phyloP scores from a whole-genome alignment of 768 basidiomycete genomes.

The Sistotremastrum suecicum region DNA sequence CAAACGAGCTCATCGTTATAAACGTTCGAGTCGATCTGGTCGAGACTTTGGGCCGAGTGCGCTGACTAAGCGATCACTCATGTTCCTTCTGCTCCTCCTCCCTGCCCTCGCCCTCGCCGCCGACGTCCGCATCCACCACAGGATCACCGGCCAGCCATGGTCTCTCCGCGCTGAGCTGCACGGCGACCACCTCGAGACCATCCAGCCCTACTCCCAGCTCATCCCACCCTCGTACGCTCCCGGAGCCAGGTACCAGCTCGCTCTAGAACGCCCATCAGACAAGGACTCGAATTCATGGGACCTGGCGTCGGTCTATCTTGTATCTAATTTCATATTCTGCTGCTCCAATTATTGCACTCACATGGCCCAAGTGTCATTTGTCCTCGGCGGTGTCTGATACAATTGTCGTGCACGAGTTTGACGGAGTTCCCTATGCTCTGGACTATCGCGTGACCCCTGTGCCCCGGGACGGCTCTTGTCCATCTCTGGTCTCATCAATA shows the following conservation, averaged over 20 bases:
- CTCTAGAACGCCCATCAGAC: slow-evolving; percentile 36
- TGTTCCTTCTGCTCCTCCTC: slow-evolving; percentile 9
- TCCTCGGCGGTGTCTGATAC: slow-evolving; percentile 36
- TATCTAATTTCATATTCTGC: slow-evolving; percentile 11
- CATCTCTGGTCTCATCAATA: slow-evolving; percentile 16
- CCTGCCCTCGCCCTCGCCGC: slow-evolving; percentile 9
- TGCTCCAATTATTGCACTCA: slow-evolving; percentile 4
- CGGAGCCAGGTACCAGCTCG: slow-evolving; percentile 55
- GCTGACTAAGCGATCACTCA: slow-evolving; percentile 13
- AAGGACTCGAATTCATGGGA: slow-evolving; percentile 36
- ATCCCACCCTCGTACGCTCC: slow-evolving; percentile 20
- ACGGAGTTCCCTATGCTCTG: slow-evolving; percentile 41
- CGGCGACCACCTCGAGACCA: slow-evolving; percentile 26
- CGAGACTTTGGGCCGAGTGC: slow-evolving; percentile 5
- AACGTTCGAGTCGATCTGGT: slow-evolving; percentile 12
- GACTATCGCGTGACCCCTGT: slow-evolving; percentile 61
- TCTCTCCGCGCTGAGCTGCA: slow-evolving; percentile 10
- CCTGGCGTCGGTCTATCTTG: slow-evolving; percentile 47
- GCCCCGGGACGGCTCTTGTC: slow-evolving; percentile 58
- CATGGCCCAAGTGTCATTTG: slow-evolving; percentile 48
- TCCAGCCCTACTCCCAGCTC: slow-evolving; percentile 26
- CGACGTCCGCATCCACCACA: slow-evolving; percentile 29
- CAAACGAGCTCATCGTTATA: slow-evolving; percentile 8
- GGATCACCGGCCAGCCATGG: slow-evolving; percentile 15
- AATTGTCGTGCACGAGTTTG: slow-evolving; percentile 40